A percentile compares a stretch with the other conserved stretches of the same genome.
phyloP scores from a whole-genome alignment of 192 early-diverging fungal species.

The Rhizophagus clarus region DNA sequence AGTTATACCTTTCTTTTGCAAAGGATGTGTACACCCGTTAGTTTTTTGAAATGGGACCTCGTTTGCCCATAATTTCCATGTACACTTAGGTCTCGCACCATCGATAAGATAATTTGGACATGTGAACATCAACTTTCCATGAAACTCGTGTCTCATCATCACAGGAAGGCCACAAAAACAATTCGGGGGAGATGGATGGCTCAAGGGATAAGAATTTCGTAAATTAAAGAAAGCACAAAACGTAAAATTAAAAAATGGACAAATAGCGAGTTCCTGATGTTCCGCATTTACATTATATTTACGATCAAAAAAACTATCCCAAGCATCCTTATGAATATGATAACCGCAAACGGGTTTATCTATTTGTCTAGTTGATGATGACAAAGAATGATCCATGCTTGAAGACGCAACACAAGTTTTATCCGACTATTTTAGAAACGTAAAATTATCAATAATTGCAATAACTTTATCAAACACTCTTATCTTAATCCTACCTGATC shows the following conservation, averaged over 20 bases:
- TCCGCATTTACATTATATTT: background rate
- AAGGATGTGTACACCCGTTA: constrained; percentile 15
- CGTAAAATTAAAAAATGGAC: constrained; percentile 41
- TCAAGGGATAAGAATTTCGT: constrained; percentile 11
- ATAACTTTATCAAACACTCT: background rate
- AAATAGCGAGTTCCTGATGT: constrained; percentile 31
- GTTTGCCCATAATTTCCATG: constrained; percentile 30
- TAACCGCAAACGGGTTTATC: constrained; percentile 35
- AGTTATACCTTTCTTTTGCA: background rate
- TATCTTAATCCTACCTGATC: background rate
- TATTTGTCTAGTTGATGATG: background rate
- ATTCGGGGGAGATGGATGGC: constrained; percentile 13
- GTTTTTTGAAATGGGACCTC: constrained; percentile 32
- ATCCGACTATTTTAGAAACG: background rate
- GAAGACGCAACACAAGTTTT: background rate
- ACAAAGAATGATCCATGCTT: background rate
- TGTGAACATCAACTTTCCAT: constrained; percentile 11
- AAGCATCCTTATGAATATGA: constrained; percentile 37
- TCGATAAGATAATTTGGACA: constrained; percentile 39
- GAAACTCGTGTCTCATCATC: background rate
- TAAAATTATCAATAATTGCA: background rate
- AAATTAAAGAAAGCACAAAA: constrained; percentile 34
- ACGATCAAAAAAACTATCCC: constrained; percentile 26
- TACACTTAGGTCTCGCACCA: constrained; percentile 39
- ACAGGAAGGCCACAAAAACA: constrained; percentile 37